Conservation (phyloP, 352 stramenopile genomes). For the Phytophthora pseudosyringae region DNA sequence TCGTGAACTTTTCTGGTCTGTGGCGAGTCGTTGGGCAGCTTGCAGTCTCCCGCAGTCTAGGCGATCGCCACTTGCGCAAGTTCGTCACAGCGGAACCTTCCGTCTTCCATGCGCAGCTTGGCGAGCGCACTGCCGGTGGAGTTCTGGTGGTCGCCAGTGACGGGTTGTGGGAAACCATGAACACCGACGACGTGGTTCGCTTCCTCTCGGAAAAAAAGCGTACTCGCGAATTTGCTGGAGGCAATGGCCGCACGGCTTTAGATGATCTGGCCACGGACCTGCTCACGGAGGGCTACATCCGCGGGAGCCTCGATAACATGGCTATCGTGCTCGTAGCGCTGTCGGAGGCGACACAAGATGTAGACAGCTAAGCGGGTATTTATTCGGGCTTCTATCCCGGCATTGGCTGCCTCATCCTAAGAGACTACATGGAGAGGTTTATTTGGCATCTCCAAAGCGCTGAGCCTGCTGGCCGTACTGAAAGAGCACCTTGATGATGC, state of each 20-base stretch:
- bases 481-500: slow-evolving; percentile 82
- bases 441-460: slow-evolving; percentile 54
- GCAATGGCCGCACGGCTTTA: slow-evolving; percentile 45
- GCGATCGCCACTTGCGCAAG: slow-evolving; percentile 86
- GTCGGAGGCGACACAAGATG: slow-evolving; percentile 4
- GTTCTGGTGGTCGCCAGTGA: slow-evolving; percentile 77
- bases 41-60: slow-evolving; percentile 92
- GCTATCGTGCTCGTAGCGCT: slow-evolving; percentile 72
- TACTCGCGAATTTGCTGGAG: slow-evolving; percentile 28
- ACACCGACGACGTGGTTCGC: slow-evolving; percentile 49
- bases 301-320: slow-evolving; percentile 95
- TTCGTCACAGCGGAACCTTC: slow-evolving; percentile 87
- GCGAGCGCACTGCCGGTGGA: slow-evolving; percentile 5
- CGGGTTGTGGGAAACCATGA: slow-evolving; percentile 79
- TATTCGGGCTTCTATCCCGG: slow-evolving; percentile 24
- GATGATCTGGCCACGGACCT: slow-evolving; percentile 80
- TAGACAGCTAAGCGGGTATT: slow-evolving; percentile 29
- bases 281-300: slow-evolving; percentile 93
- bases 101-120: slow-evolving; percentile 54
- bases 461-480: slow-evolving; percentile 83
- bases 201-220: slow-evolving; percentile 54
- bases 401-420: slow-evolving; percentile 20
- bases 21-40: slow-evolving; percentile 92
- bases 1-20: slow-evolving; percentile 71
- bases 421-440: slow-evolving; percentile 7